Conservation (phyloP, 306 rosid species). For the Cicer yamashitae region DNA sequence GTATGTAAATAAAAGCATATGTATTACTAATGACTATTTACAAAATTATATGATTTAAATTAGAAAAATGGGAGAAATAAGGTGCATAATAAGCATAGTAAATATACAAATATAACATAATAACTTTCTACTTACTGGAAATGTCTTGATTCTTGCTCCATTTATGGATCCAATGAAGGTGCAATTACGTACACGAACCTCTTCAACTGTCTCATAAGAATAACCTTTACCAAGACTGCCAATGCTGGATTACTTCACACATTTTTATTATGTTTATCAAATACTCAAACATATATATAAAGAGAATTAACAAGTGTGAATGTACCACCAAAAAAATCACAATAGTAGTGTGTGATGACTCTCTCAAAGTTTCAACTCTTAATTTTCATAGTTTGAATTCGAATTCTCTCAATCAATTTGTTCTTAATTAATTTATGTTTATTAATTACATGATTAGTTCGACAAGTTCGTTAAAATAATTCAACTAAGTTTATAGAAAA, state of each 20-base stretch:
- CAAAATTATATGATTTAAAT: background rate
- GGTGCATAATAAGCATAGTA: too few species aligned
- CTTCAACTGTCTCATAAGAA: constrained; percentile 24
- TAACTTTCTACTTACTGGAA: constrained; percentile 20
- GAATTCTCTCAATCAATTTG: too few species aligned
- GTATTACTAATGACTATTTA: too few species aligned
- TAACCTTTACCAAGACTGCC: constrained; percentile 55
- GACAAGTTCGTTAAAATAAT: too few species aligned
- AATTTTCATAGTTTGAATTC: too few species aligned
- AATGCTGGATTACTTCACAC: constrained; percentile 38
- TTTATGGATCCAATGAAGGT: constrained; percentile 41
- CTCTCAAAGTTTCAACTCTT: too few species aligned
- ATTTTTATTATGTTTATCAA: background rate
- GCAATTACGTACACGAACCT: constrained; percentile 46
- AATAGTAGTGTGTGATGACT: too few species aligned
- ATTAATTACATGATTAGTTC: too few species aligned
- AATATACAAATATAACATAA: too few species aligned
- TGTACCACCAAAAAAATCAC: too few species aligned
- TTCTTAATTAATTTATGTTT: too few species aligned
- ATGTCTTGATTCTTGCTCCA: constrained; percentile 60
- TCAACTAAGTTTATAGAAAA: background rate
- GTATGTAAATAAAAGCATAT: background rate
- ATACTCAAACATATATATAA: too few species aligned
- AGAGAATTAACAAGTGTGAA: background rate
- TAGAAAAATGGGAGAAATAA: background rate